Evolutionary conservation across 2,329 filamentous ascomycete species (phyloP).

Genomic region (Colletotrichum lupini): DNA sequence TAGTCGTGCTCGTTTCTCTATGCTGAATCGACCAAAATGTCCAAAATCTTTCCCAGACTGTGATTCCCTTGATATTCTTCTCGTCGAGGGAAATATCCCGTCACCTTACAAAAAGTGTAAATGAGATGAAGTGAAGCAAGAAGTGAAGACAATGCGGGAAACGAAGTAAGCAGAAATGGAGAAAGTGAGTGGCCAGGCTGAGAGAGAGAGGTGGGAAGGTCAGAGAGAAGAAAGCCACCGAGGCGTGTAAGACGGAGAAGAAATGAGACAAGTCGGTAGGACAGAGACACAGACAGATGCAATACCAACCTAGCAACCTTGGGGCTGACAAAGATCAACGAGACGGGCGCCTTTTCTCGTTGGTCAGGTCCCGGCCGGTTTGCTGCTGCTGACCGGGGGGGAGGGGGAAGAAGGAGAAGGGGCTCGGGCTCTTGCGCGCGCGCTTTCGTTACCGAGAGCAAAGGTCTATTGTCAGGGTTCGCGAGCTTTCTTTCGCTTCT

Average conservation of each 20-base stretch:
- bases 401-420: not conserved
- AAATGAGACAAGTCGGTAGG: not conserved
- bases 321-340: not conserved
- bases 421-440: not conserved
- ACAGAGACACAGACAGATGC: not conserved
- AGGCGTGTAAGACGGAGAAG: not conserved
- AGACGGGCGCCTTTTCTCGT: constrained; percentile 2
- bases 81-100: not conserved
- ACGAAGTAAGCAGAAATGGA: not conserved
- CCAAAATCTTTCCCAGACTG: not conserved
- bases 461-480: not conserved
- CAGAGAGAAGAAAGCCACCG: not conserved
- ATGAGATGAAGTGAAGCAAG: not conserved
- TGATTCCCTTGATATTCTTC: not conserved
- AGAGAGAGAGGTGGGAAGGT: not conserved
- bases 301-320: not conserved
- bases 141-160: not conserved
- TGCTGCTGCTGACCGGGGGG: constrained; percentile 14
- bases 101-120: not conserved
- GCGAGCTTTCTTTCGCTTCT: not conserved
- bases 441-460: not conserved
- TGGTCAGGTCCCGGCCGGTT: constrained; percentile 19
- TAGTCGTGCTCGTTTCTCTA: not conserved
- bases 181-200: not conserved
- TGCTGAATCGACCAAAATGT: not conserved